Evolutionary conservation across 129 eudicot species (phyloP).

Genomic region (Apium graveolens): DNA sequence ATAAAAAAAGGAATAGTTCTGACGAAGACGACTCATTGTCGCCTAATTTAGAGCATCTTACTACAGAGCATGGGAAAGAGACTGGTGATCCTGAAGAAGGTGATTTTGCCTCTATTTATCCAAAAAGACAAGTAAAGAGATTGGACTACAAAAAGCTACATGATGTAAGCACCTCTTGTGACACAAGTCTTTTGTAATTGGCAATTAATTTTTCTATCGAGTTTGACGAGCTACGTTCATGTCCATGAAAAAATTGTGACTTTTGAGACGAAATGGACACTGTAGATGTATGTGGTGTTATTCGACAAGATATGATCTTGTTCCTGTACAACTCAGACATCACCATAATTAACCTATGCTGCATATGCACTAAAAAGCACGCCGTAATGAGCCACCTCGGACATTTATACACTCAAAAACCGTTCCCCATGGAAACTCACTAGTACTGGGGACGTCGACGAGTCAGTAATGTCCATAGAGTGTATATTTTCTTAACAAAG

Average conservation of each 20-base stretch:
- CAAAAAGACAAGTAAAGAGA: conserved; percentile 52
- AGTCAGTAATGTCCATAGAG: not conserved
- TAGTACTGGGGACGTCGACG: not conserved
- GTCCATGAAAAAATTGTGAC: not conserved
- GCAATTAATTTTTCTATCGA: not conserved
- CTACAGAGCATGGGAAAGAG: not conserved
- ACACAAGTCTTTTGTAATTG: not conserved
- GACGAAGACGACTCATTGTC: conserved; percentile 12
- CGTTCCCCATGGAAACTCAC: not conserved
- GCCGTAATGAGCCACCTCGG: not conserved
- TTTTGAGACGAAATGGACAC: not conserved
- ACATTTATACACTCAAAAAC: not conserved
- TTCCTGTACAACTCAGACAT: not conserved
- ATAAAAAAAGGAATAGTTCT: conserved; percentile 22
- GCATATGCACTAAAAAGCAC: not conserved
- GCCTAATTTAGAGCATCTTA: conserved; percentile 6
- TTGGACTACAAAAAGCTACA: conserved; percentile 81
- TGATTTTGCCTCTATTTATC: conserved; percentile 31
- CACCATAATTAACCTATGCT: not conserved
- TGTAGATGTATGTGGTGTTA: not conserved
- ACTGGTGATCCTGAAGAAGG: conserved; percentile 13
- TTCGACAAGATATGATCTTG: too few species aligned
- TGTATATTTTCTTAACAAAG: not conserved
- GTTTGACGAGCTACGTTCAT: not conserved
- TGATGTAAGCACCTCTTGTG: conserved; percentile 51